Evolutionary conservation across 2,329 filamentous ascomycete genomes (phyloP), one percentile per base, ranked within the genome.

Genomic region (Epichloe festucae): DNA sequence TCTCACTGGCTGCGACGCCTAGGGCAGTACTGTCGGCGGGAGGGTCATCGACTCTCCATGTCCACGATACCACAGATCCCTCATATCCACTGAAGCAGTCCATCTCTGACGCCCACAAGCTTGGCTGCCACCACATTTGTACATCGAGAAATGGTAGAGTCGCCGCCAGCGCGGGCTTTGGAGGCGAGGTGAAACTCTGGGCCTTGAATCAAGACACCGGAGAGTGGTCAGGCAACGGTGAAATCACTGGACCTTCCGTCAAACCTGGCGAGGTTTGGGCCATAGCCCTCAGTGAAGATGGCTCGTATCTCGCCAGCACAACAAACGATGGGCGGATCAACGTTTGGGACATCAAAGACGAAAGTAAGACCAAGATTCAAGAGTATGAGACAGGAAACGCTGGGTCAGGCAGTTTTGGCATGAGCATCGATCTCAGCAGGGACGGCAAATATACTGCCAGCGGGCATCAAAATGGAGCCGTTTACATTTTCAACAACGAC

Each of bases 401-500:
- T n/a, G 72, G 71, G 1, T 89, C 91, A 59, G 89, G 89, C 14
- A 91, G 85, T 67, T 97, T 96, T 70, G 91, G 89, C 39, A 81
- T 93, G 70, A 86, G 85, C 61, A 82, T 98, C 55, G 90, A 93
- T 65, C 69, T 97, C 65, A 83, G 79, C 59, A 68, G 72, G 19
- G 86, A 98, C 66, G 91, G 90, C 50, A 83, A 80, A 56, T 85
- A 89, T 66, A 94, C 90, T 34, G 91, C 90, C 4, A 94, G 86
- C 49, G 93, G 93, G 0, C 91, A 98, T 68, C 87, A 95, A 65
- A 95, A 87, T 61, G 93, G 93, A 15, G 84, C 82, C 12, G 79
- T 97, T 56, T 96, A 96, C 70, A 82, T 98, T 55, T 98, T 97
- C 75, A 90, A 89, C 72, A 97, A 95, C 62, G 84, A 89, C 59